Base-by-base conservation (phyloP, 352 stramenopile genomes). In the Peronospora destructor region DNA sequence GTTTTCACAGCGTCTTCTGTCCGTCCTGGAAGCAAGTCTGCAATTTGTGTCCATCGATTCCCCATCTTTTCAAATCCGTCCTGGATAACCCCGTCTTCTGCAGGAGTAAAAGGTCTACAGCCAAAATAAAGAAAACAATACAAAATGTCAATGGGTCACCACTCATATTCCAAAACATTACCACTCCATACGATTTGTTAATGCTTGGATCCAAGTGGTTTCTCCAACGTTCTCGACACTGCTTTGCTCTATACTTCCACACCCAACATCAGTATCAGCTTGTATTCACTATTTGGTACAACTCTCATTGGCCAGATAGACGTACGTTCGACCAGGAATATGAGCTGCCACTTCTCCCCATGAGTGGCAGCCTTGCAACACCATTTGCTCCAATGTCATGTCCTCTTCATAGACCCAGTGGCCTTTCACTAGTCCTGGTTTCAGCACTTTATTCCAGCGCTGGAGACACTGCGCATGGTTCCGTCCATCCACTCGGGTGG, bases 121-220 rank as follows among this genome's bases (percentile, higher is more conserved):
- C 8, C 44, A 34, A 13, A 36, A 36, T 4, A 13, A 13, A 35
- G 38, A 49, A 14, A 14, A 63, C 10, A 60, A 33, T 9, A 35
- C 0, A 4, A 13, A 41, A 14, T 32, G 6, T 32, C 28, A 9
- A 32, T 12, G 1, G 3, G 28, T 12, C 28, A 32, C 28, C 10
- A 2, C 28, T 32, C n/a, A 17, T 16, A 26, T 25, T 26, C 12
- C 26, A 44, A 29, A 23, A 56, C 12, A 12, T 52, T 23, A 23
- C 17, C 4, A 44, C 4, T 30, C 19, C 72, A 39, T 70, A 90
- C 78, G 63, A 66, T 72, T 87, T 87, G 62, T 86, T 90, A 53
- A 97, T 85, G 45, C 85, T 91, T 30, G 94, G 94, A 70, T 98
- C 91, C 47, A 98, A 76, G 65, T 98, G 93, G 68, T 98, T 98